Conservation (phyloP, 2,329 filamentous ascomycete genomes). For the Penicillium frequentans region DNA sequence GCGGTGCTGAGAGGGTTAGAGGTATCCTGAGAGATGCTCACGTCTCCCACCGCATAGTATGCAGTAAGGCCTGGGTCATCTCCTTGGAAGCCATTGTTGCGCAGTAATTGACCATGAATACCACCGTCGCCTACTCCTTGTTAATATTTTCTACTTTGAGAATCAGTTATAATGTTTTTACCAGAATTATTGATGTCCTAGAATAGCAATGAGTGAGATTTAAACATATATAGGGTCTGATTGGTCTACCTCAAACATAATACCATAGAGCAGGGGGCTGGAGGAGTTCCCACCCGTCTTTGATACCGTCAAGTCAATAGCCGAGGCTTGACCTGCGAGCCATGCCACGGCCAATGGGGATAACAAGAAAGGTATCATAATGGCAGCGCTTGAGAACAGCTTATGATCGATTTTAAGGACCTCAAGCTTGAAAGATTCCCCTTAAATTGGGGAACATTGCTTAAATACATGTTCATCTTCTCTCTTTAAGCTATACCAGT, state of each 20-base stretch:
- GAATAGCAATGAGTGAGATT: neutral
- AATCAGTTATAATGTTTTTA: neutral
- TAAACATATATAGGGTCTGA: neutral
- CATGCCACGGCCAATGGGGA: neutral
- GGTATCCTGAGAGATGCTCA: slow-evolving; percentile 50
- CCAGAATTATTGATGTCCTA: slow-evolving; percentile 64
- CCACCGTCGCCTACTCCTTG: slow-evolving; percentile 64
- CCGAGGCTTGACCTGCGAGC: neutral
- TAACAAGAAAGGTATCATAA: neutral
- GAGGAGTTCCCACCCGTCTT: slow-evolving; percentile 37
- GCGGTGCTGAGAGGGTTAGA: slow-evolving; percentile 53
- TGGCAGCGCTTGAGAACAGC: neutral
- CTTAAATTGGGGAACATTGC: neutral
- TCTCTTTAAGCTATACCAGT: neutral
- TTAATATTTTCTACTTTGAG: neutral
- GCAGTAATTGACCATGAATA: slow-evolving; percentile 69
- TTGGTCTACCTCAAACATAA: slow-evolving; percentile 42
- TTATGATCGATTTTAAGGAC: neutral
- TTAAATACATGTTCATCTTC: neutral
- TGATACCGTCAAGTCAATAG: neutral
- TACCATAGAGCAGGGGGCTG: slow-evolving; percentile 41
- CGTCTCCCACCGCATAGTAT: slow-evolving; percentile 48
- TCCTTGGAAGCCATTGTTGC: slow-evolving; percentile 69
- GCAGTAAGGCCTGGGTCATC: slow-evolving; percentile 45
- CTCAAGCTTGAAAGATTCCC: neutral